Base-by-base conservation (phyloP, 2,329 filamentous ascomycete genomes). In the Cordyceps farinosa region DNA sequence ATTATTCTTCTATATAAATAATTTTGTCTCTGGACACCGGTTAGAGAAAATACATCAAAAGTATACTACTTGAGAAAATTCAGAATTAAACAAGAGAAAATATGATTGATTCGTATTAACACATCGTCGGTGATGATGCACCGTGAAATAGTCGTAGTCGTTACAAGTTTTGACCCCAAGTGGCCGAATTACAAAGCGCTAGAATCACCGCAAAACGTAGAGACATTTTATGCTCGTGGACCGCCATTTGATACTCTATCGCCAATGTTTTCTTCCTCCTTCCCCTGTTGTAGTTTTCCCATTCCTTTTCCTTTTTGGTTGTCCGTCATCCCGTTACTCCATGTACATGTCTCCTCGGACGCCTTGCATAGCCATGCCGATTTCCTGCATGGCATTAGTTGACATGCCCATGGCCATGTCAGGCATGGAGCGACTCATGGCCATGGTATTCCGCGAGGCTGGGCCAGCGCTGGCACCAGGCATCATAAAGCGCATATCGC, bases 21-120 rank as follows among this genome's bases (percentile, higher is more conserved):
- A 40, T 52, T 59, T 48, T 55, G 9, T 52, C 29, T 44, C 30
- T 54, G 29, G 27, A 40, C 7, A 34, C 32, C 17, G 40, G 53
- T 8, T n/a, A 61, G 34, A 54, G 17, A 52, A 44, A 60, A 44
- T 8, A 51, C 8, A 32, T 22, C 15, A 44, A 2, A 9, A 52
- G 5, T 27, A 15, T 50, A 40, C 3, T 42, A 45, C 17, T 47
- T 17, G 9, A 34, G 3, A 42, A 32, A n/a, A 11, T 5, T 38
- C 17, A n/a, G 15, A 52, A 34, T 60, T 52, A 9, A n/a, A 52
- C 27, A 44, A 52, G 36, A 47, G 50, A 57, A 47, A 42, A 90
- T n/a, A 95, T 98, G 69, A 90, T 83, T 69, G 64, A 62, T 69
- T 73, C 70, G 61, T 75, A 74, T 73, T 72, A 72, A 72, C 70